A percentile compares a stretch with the other conserved stretches of the same genome.
phyloP scores from a whole-genome alignment of 805 yeast species.

The Suhomyces prunicola region DNA sequence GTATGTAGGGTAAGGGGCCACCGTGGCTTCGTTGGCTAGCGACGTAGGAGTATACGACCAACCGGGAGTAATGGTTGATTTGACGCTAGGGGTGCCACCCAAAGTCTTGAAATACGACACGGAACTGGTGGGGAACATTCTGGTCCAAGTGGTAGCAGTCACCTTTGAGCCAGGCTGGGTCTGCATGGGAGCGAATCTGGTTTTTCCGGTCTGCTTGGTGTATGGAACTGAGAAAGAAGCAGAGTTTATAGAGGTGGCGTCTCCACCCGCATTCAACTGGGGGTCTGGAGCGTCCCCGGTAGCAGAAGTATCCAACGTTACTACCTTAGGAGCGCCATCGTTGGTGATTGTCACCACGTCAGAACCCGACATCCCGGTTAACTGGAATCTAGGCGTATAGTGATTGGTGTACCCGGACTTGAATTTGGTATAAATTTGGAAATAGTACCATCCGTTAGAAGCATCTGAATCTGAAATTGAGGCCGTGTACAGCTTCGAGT shows the following conservation, averaged over 20 bases:
- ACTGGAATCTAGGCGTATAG: slow-evolving; percentile 62
- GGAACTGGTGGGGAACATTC: slow-evolving; percentile 64
- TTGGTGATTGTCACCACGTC: slow-evolving; percentile 14
- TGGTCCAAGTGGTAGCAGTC: slow-evolving; percentile 64
- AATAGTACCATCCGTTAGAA: slow-evolving; percentile 64
- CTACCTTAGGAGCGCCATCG: slow-evolving; percentile 5
- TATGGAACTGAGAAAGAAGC: slow-evolving; percentile 68
- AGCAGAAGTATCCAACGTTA: slow-evolving; percentile 22
- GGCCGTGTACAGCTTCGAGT: slow-evolving; percentile 37
- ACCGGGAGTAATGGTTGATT: slow-evolving; percentile 78
- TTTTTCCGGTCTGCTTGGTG: slow-evolving; percentile 70
- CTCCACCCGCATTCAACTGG: slow-evolving; percentile 22
- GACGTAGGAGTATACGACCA: slow-evolving; percentile 73
- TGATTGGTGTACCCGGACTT: slow-evolving; percentile 47
- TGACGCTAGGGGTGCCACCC: slow-evolving; percentile 39
- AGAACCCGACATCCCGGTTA: slow-evolving; percentile 73
- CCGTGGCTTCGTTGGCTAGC: slow-evolving; percentile 64
- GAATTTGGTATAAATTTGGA: slow-evolving; percentile 61
- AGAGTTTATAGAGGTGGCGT: slow-evolving; percentile 20
- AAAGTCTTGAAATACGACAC: slow-evolving; percentile 52
- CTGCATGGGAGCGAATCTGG: slow-evolving; percentile 92
- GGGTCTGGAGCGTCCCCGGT: slow-evolving; percentile 42
- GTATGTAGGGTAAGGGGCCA: slow-evolving; percentile 64
- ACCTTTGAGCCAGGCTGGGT: slow-evolving; percentile 72
- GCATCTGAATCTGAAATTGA: slow-evolving; percentile 42